Evolutionary conservation across 306 rosid species (phyloP).

Genomic region (Cucurbita ficifolia): DNA sequence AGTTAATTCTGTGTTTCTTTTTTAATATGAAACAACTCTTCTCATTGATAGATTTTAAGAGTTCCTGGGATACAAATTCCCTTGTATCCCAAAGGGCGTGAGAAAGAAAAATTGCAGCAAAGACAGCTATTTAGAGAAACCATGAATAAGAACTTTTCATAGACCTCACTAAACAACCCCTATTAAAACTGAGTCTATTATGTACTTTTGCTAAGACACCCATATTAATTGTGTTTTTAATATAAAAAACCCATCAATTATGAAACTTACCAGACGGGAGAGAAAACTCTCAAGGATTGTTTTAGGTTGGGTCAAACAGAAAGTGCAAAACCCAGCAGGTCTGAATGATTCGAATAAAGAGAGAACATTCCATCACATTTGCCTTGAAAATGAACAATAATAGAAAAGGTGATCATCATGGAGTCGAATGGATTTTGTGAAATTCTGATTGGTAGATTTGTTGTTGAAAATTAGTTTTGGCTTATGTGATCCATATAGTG

Average conservation of each 20-base stretch:
- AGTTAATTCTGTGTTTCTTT: no score
- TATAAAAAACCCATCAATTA: neutral
- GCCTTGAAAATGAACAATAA: neutral
- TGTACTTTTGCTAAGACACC: no score
- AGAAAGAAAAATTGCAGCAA: no score
- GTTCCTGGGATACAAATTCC: no score
- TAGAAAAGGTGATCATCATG: neutral
- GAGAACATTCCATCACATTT: neutral
- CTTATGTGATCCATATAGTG: neutral
- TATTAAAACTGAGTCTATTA: no score
- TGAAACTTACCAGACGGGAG: neutral
- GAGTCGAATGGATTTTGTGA: neutral
- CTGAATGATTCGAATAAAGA: neutral
- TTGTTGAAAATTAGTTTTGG: neutral
- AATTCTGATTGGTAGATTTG: neutral
- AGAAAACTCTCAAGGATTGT: neutral
- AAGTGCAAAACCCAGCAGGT: neutral
- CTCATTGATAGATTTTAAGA: no score
- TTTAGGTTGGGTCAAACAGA: neutral
- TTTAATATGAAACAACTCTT: no score
- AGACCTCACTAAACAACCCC: no score
- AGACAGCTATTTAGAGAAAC: no score
- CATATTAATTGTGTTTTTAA: neutral
- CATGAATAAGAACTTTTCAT: no score
- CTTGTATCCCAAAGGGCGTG: no score